Base-by-base conservation (phyloP, 2,329 filamentous ascomycete genomes). In the Colletotrichum sp. region DNA sequence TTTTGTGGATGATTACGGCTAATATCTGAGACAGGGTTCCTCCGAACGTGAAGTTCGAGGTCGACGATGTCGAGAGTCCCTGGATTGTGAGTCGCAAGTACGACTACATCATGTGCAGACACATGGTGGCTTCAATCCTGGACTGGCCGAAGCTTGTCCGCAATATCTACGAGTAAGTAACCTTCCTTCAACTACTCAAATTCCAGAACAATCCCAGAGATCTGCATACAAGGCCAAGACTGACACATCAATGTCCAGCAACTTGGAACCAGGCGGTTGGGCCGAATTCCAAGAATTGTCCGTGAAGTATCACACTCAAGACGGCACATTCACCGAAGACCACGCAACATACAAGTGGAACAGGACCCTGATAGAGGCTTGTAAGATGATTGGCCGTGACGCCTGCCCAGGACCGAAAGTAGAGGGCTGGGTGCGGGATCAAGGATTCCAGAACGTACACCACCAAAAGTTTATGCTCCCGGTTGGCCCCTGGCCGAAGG, bases 401-500 rank as follows among this genome's bases (percentile, higher is more conserved):
- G 77, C 83, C 69, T 80, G 83, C 36, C 82, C 82, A 1, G 81
- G 81, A 1, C 82, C 79, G 0, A 74, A 32, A 8, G 26, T 74
- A 32, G 75, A 78, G 22, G 65, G 71, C 8, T 81, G 79, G 77
- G 70, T 83, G 36, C 66, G 75, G 15, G 79, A 81, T 3, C 80
- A 79, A 3, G 85, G 85, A 2, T 86, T 86, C 70, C 57, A 76
- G n/a, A 81, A 82, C 65, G 76, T 83, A 28, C 78, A 77, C 2
- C 80, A 84, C 68, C 78, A 75, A 24, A 60, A 78, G 16, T 82
- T 80, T 66, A 82, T 80, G 71, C 76, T 80, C 72, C 83, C 83
- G 2, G 77, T 81, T 26, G 82, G 82, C 1, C 77, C 79, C 22
- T 86, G 87, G 87, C 83, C 86, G 1, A 85, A 82, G 59, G 83